Conservation (phyloP, 2,329 filamentous ascomycete species). For the Botrytis tulipae region DNA sequence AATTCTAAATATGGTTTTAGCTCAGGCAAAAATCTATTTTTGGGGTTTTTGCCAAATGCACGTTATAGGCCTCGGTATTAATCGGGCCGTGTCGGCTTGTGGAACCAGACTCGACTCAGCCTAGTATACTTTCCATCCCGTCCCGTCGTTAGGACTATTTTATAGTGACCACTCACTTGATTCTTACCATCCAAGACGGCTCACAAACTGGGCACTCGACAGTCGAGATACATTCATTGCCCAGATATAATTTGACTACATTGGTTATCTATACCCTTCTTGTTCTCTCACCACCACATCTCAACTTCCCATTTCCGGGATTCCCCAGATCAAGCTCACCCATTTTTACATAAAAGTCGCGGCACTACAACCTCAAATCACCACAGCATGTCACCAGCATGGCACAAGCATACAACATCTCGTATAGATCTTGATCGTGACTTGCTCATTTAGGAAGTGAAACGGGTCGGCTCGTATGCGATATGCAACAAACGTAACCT, state of each 20-base stretch:
- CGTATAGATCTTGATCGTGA: background rate
- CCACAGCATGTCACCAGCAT: slow-evolving; percentile 5
- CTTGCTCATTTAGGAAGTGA: background rate
- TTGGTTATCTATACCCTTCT: too few relatives aligned
- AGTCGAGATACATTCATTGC: background rate
- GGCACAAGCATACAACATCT: background rate
- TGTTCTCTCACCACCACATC: background rate
- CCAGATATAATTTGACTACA: background rate
- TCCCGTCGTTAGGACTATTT: background rate
- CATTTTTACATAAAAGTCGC: background rate
- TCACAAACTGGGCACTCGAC: background rate
- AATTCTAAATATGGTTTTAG: too few relatives aligned
- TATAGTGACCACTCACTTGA: background rate
- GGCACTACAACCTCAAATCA: slow-evolving; percentile 1
- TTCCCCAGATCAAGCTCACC: background rate
- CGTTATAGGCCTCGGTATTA: too few relatives aligned
- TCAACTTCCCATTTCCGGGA: background rate
- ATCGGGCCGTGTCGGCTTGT: background rate
- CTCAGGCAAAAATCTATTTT: too few relatives aligned
- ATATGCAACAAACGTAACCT: slow-evolving; percentile 11
- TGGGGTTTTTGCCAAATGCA: too few relatives aligned
- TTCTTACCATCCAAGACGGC: background rate
- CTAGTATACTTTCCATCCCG: background rate
- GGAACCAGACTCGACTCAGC: background rate
- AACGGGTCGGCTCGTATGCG: slow-evolving; percentile 15